Evolutionary conservation across 306 rosid genomes (phyloP), one percentile per base, ranked within the genome.

Genomic region (Trifolium repens): DNA sequence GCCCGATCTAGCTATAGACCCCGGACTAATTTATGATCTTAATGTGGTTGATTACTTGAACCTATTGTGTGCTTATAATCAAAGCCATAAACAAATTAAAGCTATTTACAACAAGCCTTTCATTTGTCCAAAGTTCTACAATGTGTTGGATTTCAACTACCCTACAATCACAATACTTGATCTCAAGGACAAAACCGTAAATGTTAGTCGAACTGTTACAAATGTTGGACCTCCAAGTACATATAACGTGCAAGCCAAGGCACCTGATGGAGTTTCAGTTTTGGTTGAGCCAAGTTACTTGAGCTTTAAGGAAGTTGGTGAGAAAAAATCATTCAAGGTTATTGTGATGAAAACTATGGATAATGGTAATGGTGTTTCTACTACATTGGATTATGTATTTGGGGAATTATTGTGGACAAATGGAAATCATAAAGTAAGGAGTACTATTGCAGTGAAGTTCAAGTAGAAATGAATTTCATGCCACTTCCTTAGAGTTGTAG

Each of bases 281-380:
- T 12, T 19, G 52, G 52, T 66, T 66, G 71, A 40, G 35, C 71
- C 71, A 19, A 40, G 54, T 42, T 66, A 22, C 52, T 66, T 66
- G 71, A 66, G 17, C 52, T 66, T 66, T 44, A 66, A 66, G 52
- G 12, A 66, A 66, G 35, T 66, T 66, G 71, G 71, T 66, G 71
- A 66, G 19, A 66, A 66, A 5, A 66, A 44, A 40, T 66, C 53
- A 22, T 66, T 66, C 17, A 66, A 66, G 17, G 71, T 66, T 66
- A 7, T 66, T 66, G 17, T 66, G 32, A 43, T 13, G 71, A 43
- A 66, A 66, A 22, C 2, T 11, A 40, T 19, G 34, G 34, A 61
- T 0, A 14, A 61, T 35, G 10, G 8, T 39, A 9, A 32, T 32
- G 35, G 6, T 32, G 35, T 32, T 32, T 32, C 2, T 19, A 27